Evolutionary conservation across 306 rosid genomes (phyloP).

Genomic region (Adenanthera pavonina): DNA sequence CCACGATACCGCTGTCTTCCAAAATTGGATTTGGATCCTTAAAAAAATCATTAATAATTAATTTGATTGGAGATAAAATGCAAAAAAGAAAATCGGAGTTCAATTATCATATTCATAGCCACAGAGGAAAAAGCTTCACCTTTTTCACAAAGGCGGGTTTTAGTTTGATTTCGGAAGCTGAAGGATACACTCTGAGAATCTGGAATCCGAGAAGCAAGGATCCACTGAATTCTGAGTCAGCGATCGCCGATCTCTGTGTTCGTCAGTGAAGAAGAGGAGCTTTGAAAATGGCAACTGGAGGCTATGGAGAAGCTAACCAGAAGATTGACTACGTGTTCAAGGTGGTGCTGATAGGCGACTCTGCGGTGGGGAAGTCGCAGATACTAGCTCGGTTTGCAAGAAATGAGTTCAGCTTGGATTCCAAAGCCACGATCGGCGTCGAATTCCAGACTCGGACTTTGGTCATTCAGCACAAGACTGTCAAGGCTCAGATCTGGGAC

Average conservation of each 20-base stretch:
- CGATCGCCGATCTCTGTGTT: not conserved
- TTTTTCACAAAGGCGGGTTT: not conserved
- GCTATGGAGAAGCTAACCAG: constrained; percentile 82
- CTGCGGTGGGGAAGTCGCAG: constrained; percentile 99
- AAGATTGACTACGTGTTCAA: constrained; percentile 97
- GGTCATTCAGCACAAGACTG: constrained; percentile 85
- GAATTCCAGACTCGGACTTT: constrained; percentile 95
- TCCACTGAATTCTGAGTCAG: not conserved
- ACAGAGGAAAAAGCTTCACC: not conserved
- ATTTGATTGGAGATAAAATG: not conserved
- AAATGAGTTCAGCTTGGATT: constrained; percentile 96
- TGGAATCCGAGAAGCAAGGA: not conserved
- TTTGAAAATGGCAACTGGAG: constrained; percentile 72
- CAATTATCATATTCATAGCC: not conserved
- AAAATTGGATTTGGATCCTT: not conserved
- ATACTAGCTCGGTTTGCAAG: constrained; percentile 90
- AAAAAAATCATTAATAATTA: constrained; percentile 14
- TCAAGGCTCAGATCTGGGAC: constrained; percentile 99
- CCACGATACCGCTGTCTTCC: not conserved
- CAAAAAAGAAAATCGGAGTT: not conserved
- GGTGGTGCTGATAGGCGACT: constrained; percentile 93
- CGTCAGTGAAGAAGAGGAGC: not conserved
- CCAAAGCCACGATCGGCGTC: constrained; percentile 95
- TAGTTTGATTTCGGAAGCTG: constrained; percentile 36
- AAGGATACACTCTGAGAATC: constrained; percentile 12